phyloP scores from a whole-genome alignment of 306 rosid species.

The Purshia tridentata region DNA sequence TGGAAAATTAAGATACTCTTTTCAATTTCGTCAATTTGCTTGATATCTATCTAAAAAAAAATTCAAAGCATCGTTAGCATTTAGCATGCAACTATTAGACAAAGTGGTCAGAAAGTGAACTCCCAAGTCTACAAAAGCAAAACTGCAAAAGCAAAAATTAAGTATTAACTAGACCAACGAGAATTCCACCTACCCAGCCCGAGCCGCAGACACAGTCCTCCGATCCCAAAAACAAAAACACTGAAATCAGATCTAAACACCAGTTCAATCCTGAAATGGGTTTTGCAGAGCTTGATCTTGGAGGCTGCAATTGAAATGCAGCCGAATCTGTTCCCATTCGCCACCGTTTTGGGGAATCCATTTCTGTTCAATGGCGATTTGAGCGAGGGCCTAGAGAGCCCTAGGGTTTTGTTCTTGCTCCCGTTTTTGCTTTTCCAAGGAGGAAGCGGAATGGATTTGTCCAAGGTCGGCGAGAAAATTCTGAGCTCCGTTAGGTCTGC shows the following conservation, averaged over 20 bases:
- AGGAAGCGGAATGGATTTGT: conserved; percentile 87
- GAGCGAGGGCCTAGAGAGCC: conserved; percentile 76
- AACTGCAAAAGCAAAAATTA: no score
- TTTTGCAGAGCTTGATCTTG: conserved; percentile 37
- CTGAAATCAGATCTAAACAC: conserved; percentile 26
- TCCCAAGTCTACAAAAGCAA: no score
- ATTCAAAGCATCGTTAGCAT: no score
- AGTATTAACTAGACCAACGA: no score
- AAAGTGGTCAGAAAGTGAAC: no score
- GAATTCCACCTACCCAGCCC: no score
- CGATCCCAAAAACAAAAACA: background rate
- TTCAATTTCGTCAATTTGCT: no score
- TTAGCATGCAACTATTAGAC: no score
- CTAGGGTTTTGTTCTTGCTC: conserved; percentile 78
- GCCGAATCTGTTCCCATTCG: conserved; percentile 85
- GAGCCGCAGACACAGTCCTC: background rate
- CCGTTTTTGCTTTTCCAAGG: conserved; percentile 88
- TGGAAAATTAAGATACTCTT: no score
- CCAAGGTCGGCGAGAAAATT: conserved; percentile 91
- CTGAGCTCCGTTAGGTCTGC: conserved; percentile 98
- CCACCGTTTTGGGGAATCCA: conserved; percentile 74
- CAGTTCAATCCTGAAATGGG: conserved; percentile 28
- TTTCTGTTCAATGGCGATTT: conserved; percentile 75
- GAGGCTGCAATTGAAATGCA: conserved; percentile 77
- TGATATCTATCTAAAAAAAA: no score